Evolutionary conservation across 2,329 filamentous ascomycete species (phyloP).

Genomic region (Aspergillus sp.): DNA sequence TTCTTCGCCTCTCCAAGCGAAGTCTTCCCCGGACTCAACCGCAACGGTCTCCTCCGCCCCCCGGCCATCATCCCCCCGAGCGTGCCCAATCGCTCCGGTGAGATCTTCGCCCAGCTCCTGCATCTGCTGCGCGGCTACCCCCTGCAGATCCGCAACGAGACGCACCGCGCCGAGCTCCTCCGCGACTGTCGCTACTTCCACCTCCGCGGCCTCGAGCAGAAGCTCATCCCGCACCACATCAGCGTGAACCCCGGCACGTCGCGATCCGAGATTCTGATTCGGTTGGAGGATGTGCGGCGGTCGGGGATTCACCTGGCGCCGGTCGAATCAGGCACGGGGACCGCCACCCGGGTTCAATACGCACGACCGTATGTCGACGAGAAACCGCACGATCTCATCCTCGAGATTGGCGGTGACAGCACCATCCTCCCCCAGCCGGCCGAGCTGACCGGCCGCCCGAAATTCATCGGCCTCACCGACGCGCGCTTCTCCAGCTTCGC

Average conservation of each 20-base stretch:
- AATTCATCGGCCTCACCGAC: conserved; percentile 72
- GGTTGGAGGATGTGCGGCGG: conserved; percentile 84
- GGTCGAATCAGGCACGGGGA: conserved; percentile 37
- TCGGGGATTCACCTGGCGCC: conserved; percentile 70
- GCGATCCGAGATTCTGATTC: conserved; percentile 72
- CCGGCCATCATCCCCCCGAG: conserved; percentile 81
- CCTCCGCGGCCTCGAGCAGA: conserved; percentile 86
- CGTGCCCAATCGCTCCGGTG: conserved; percentile 77
- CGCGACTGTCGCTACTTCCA: conserved; percentile 91
- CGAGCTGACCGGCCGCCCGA: conserved; percentile 52
- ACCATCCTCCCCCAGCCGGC: conserved; percentile 55
- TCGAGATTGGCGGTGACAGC: conserved; percentile 73
- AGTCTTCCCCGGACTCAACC: conserved; percentile 81
- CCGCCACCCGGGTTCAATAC: conserved; percentile 68
- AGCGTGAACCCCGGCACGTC: conserved; percentile 69
- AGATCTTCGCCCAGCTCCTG: conserved; percentile 78
- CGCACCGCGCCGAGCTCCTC: conserved; percentile 73
- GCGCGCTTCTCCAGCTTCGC: conserved; percentile 70
- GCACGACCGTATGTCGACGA: conserved; percentile 84
- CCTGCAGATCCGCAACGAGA: conserved; percentile 70
- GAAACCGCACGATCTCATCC: conserved; percentile 67
- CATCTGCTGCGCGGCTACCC: conserved; percentile 82
- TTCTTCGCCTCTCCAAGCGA: conserved; percentile 81
- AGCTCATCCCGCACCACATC: conserved; percentile 73
- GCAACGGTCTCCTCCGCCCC: conserved; percentile 75